Evolutionary conservation across 2,329 filamentous ascomycete genomes (phyloP).

Genomic region (Pyricularia pennisetigena): DNA sequence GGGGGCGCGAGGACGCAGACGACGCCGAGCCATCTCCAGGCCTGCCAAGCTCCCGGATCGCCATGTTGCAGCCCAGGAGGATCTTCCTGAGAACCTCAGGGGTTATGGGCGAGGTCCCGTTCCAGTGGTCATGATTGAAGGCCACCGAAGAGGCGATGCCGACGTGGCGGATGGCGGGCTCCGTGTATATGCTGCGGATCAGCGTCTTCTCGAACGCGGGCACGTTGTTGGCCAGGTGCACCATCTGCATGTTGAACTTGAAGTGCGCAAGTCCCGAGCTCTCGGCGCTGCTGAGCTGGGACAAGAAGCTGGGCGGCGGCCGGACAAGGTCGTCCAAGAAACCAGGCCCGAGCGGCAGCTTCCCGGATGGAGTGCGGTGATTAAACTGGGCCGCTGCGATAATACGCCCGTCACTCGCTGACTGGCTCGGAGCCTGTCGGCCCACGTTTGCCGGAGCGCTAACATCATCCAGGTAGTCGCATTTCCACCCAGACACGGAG

Average conservation of each 20-base stretch:
- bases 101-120: neutral
- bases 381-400: neutral
- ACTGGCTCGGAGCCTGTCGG: neutral
- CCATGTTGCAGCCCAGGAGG: neutral
- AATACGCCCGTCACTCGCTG: neutral
- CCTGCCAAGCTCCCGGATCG: neutral
- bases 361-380: neutral
- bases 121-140: neutral
- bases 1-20: neutral
- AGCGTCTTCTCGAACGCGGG: neutral
- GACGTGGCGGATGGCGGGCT: neutral
- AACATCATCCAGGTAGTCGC: neutral
- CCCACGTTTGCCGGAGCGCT: neutral
- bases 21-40: neutral
- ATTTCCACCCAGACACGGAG: neutral
- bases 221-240: neutral
- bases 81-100: neutral
- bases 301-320: neutral
- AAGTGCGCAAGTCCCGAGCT: neutral
- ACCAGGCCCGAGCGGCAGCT: neutral
- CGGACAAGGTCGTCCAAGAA: neutral
- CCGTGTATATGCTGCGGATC: neutral
- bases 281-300: neutral
- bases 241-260: neutral
- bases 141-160: neutral